Conservation (phyloP, 768 basidiomycete species). For the Cyclocybe aegerita region DNA sequence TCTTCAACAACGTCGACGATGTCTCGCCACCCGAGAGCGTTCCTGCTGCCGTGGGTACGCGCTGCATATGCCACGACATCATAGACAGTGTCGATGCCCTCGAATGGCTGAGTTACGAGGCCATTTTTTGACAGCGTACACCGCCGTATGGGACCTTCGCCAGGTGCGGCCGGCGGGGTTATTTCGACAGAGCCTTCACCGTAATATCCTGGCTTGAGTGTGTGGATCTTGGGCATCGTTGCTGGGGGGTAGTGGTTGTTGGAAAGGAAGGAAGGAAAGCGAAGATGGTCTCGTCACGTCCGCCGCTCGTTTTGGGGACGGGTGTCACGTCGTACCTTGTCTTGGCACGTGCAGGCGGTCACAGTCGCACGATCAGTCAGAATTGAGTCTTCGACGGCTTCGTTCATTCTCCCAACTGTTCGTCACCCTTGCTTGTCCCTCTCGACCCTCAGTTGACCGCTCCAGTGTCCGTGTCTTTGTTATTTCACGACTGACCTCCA, state of each 20-base stretch:
- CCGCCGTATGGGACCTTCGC: slow-evolving; percentile 60
- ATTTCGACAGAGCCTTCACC: slow-evolving; percentile 69
- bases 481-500: too few species aligned
- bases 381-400: too few species aligned
- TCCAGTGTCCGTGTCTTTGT: too few species aligned
- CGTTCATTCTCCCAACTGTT: too few species aligned
- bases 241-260: slow-evolving; percentile 1
- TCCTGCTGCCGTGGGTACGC: slow-evolving; percentile 69
- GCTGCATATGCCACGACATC: slow-evolving; percentile 79
- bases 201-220: slow-evolving; percentile 44
- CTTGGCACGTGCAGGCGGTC: too few species aligned
- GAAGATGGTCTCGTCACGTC: too few species aligned
- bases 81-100: slow-evolving; percentile 77
- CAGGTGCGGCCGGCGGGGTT: slow-evolving; percentile 34
- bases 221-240: slow-evolving; percentile 32
- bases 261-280: too few species aligned
- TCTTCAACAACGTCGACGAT: slow-evolving; percentile 73
- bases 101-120: slow-evolving; percentile 63
- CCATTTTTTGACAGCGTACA: slow-evolving; percentile 51
- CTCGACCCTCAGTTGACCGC: too few species aligned
- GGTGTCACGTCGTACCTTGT: too few species aligned
- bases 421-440: too few species aligned
- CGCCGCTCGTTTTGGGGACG: too few species aligned
- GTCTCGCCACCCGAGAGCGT: slow-evolving; percentile 82
- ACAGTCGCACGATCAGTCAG: too few species aligned